Base-by-base conservation (phyloP, 2,329 filamentous ascomycete genomes). In the Aspergillus candidus region DNA sequence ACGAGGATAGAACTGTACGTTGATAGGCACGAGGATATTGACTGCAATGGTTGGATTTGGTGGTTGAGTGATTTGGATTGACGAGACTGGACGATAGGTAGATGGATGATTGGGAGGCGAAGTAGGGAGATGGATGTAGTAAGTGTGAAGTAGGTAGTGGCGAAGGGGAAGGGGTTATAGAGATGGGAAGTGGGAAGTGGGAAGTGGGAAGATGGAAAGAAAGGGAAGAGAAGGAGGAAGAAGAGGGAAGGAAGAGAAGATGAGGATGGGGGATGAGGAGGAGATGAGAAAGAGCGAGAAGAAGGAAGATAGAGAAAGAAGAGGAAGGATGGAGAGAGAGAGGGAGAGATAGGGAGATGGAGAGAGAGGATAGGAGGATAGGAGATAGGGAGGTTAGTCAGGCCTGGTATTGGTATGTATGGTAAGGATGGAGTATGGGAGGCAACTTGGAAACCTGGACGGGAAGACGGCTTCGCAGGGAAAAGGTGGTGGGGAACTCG, bases 291-390 rank as follows among this genome's bases (percentile, higher is more conserved):
- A 35, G 40, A 40, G 47, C 47, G 38, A 43, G 32, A 47, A 36
- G 41, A 36, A 41, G 48, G 37, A 39, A 39, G 40, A 46, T 39
- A 46, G 46, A 47, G 46, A 46, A 41, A 38, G 41, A 38, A 41
- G 53, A 48, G 47, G 40, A 50, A 43, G 44, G 49, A 51, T 53
- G 48, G 48, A 43, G 40, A 48, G 47, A 46, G 47, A 46, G 40
- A 49, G 49, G 49, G 48, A 46, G 53, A 47, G 42, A 49, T 45
- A 42, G 41, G 44, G 48, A 50, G 52, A 53, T 40, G 48, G 47
- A 47, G 46, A 43, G 46, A 46, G 47, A 44, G 43, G 47, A 47
- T 43, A 47, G 46, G 47, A 44, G 43, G 47, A 47, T 44, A 47
- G 46, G 48, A 38, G 52, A 55, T 50, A 50, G 49, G 49, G 46